A percentile compares a stretch with the other conserved stretches of the same genome.
Evolutionary conservation across 2,329 filamentous ascomycete genomes (phyloP).

Genomic region (Aspergillus pseudoterreus): DNA sequence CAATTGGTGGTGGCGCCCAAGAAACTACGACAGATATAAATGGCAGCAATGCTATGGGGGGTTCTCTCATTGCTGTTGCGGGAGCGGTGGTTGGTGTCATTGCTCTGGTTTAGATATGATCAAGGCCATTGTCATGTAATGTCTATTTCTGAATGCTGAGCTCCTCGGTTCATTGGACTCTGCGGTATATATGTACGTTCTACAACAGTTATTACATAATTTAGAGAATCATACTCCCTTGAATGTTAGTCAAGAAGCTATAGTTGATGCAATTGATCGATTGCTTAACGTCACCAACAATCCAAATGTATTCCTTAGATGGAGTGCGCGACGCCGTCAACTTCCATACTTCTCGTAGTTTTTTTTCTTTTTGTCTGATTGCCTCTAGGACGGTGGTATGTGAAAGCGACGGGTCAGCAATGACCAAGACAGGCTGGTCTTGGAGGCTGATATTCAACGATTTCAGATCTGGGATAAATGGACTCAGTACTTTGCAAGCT

Average conservation of each 20-base stretch:
- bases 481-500: background rate
- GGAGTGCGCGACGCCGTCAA: background rate
- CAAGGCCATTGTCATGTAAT: too few relatives aligned
- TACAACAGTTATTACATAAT: too few relatives aligned
- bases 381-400: background rate
- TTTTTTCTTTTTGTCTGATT: background rate
- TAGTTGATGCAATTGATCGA: too few relatives aligned
- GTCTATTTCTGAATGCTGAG: too few relatives aligned
- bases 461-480: background rate
- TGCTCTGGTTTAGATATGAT: background rate
- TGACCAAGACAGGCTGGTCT: background rate
- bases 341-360: background rate
- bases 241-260: too few relatives aligned
- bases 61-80: background rate
- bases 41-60: background rate
- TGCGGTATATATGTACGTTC: too few relatives aligned
- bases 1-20: background rate
- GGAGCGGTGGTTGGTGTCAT: background rate
- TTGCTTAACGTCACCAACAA: too few relatives aligned
- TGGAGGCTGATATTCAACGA: background rate
- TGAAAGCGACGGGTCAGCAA: background rate
- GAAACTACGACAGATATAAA: background rate
- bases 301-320: too few relatives aligned
- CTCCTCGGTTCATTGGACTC: too few relatives aligned
- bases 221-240: too few relatives aligned